Conservation (phyloP, 2,329 filamentous ascomycete genomes). For the Xylaria arbuscula region DNA sequence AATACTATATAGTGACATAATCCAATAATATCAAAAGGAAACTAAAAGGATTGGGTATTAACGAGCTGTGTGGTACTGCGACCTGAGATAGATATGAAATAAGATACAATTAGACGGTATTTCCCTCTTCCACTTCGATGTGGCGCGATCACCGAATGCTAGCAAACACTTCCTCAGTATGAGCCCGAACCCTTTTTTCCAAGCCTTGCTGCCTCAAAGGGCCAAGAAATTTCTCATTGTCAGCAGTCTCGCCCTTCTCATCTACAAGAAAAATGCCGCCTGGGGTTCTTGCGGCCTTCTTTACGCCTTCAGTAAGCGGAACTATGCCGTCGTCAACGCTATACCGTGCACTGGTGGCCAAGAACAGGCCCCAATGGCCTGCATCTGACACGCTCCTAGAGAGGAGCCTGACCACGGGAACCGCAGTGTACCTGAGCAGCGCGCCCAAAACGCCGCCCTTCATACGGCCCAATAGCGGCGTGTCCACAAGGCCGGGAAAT, state of each 20-base stretch:
- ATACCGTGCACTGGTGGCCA: not conserved
- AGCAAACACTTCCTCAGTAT: not conserved
- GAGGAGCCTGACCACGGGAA: too few relatives aligned
- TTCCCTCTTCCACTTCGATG: not conserved
- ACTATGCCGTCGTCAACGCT: not conserved
- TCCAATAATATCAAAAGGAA: too few relatives aligned
- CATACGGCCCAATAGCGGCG: too few relatives aligned
- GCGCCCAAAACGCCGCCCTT: too few relatives aligned
- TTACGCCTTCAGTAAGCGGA: not conserved
- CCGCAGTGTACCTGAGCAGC: too few relatives aligned
- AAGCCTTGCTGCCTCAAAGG: not conserved
- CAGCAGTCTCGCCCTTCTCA: not conserved
- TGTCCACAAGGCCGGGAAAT: too few relatives aligned
- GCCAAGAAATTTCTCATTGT: not conserved
- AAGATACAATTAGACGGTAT: not conserved
- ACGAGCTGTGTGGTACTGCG: too few relatives aligned
- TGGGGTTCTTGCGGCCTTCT: not conserved
- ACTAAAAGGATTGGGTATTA: too few relatives aligned
- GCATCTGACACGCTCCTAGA: not conserved
- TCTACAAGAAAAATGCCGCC: not conserved
- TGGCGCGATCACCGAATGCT: not conserved
- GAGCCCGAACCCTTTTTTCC: not conserved
- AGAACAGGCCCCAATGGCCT: not conserved
- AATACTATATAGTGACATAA: too few relatives aligned
- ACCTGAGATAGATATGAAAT: too few relatives aligned